A percentile compares a stretch with the other conserved stretches of the same genome.
Conservation (phyloP, 1,284 basidiomycete species). For the Apiotrichum gracile region DNA sequence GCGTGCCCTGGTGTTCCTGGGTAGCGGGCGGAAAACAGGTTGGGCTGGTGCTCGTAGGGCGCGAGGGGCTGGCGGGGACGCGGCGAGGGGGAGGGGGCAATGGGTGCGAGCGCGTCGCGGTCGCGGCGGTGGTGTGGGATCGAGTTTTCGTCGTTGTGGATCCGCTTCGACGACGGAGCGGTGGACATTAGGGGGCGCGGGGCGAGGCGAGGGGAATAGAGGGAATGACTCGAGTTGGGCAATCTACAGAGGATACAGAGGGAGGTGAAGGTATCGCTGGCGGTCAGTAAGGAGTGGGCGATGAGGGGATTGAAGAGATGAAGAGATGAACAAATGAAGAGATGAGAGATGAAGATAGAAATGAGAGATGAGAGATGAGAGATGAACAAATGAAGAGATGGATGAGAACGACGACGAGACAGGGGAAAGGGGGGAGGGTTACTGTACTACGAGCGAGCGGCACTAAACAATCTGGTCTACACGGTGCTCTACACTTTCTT, state of each 20-base stretch:
- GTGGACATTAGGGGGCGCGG: conserved; percentile 8
- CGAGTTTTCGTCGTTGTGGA: conserved; percentile 20
- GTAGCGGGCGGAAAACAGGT: conserved; percentile 12
- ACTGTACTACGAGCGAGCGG: too few species aligned
- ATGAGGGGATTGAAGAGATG: neutral
- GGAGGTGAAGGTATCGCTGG: neutral
- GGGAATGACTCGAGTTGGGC: conserved; percentile 1
- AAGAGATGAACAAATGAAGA: neutral
- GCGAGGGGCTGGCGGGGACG: conserved; percentile 18
- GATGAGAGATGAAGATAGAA: neutral
- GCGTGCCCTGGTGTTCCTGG: conserved; percentile 13
- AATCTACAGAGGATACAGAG: neutral
- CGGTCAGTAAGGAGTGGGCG: neutral
- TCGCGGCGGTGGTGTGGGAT: conserved; percentile 5
- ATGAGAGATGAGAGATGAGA: neutral
- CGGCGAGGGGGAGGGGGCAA: conserved; percentile 8
- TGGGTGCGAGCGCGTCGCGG: conserved; percentile 1
- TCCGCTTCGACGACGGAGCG: conserved; percentile 11
- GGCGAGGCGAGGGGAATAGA: neutral
- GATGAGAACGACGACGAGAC: too few species aligned
- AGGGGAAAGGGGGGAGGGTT: too few species aligned
- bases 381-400: neutral
- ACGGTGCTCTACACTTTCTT: too few species aligned
- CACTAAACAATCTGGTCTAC: too few species aligned
- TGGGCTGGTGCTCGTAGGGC: conserved; percentile 15